Conservation (phyloP, 306 rosid genomes). For the Rosa rugosa region DNA sequence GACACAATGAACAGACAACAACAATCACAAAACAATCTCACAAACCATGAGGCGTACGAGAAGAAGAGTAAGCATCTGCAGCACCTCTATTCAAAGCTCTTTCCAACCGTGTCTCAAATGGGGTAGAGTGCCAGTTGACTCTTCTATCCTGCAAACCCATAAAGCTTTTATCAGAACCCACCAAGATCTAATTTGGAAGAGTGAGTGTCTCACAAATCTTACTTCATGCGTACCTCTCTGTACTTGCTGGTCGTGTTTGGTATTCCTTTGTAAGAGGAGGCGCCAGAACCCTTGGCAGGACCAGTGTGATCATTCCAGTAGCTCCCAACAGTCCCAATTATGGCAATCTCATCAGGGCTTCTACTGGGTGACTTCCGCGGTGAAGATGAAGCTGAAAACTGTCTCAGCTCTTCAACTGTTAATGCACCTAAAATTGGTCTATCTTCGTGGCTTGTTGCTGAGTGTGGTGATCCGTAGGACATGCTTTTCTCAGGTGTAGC, state of each 20-base stretch:
- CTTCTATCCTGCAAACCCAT: slow-evolving; percentile 70
- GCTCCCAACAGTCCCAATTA: slow-evolving; percentile 80
- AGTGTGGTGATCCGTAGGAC: slow-evolving; percentile 64
- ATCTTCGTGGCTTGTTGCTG: slow-evolving; percentile 60
- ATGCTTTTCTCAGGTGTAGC: slow-evolving; percentile 46
- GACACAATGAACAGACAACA: slow-evolving; percentile 27
- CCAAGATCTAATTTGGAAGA: slow-evolving; percentile 17
- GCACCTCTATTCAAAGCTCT: slow-evolving; percentile 67
- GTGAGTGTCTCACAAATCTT: slow-evolving; percentile 20
- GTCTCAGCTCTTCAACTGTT: slow-evolving; percentile 74
- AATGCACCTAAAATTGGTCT: slow-evolving; percentile 91
- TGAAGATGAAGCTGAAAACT: slow-evolving; percentile 64
- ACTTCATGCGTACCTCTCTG: slow-evolving; percentile 70
- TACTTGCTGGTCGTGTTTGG: slow-evolving; percentile 89
- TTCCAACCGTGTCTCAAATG: slow-evolving; percentile 83
- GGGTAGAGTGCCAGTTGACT: slow-evolving; percentile 83
- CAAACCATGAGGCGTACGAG: slow-evolving; percentile 25
- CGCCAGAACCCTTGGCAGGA: slow-evolving; percentile 42
- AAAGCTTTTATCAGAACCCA: slow-evolving; percentile 45
- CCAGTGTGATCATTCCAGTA: slow-evolving; percentile 53
- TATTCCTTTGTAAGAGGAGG: slow-evolving; percentile 70
- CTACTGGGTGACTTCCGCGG: slow-evolving; percentile 68
- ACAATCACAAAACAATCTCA: slow-evolving; percentile 6
- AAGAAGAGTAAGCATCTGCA: slow-evolving; percentile 38
- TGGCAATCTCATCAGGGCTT: slow-evolving; percentile 75